Conservation (phyloP, 2,329 filamentous ascomycete species). For the Alternaria tenuissima region DNA sequence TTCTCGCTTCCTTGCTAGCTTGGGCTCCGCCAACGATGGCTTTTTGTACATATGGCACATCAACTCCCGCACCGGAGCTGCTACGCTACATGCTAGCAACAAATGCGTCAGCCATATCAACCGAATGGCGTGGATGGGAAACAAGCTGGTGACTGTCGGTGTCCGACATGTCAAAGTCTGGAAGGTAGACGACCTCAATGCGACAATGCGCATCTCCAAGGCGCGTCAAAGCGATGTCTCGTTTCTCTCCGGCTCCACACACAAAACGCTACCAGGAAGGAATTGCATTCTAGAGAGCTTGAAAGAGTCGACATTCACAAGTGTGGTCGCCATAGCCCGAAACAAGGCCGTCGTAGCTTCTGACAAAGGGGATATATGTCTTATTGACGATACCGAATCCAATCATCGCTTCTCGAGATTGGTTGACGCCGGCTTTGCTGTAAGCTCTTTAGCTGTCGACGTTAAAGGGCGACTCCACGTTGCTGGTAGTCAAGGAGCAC, state of each 20-base stretch:
- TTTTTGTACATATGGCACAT: slow-evolving; percentile 92
- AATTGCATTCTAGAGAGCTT: slow-evolving; percentile 86
- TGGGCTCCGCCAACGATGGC: slow-evolving; percentile 89
- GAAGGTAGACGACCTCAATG: slow-evolving; percentile 75
- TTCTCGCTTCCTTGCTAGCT: slow-evolving; percentile 83
- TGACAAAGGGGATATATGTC: slow-evolving; percentile 87
- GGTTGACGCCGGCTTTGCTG: slow-evolving; percentile 70
- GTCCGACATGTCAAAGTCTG: slow-evolving; percentile 94
- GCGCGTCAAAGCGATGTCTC: slow-evolving; percentile 45
- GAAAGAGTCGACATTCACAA: slow-evolving; percentile 84
- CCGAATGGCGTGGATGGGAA: slow-evolving; percentile 91
- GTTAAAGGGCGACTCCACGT: slow-evolving; percentile 68
- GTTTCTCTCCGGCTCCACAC: slow-evolving; percentile 55
- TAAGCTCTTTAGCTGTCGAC: slow-evolving; percentile 72
- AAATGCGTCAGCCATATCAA: slow-evolving; percentile 89
- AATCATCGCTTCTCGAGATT: slow-evolving; percentile 75
- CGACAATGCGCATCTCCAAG: slow-evolving; percentile 56
- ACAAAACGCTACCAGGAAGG: slow-evolving; percentile 79
- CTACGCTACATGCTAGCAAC: slow-evolving; percentile 84
- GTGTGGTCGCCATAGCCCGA: slow-evolving; percentile 75
- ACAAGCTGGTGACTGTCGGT: slow-evolving; percentile 82
- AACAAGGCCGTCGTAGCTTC: slow-evolving; percentile 83
- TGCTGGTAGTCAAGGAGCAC: slow-evolving; percentile 70
- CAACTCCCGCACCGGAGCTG: slow-evolving; percentile 80
- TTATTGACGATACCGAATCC: slow-evolving; percentile 79